Percentiles rank a stretch among this genome's conserved stretches.
Conservation (phyloP, 148 eudicot genomes). For the Dysphania ambrosioides region DNA sequence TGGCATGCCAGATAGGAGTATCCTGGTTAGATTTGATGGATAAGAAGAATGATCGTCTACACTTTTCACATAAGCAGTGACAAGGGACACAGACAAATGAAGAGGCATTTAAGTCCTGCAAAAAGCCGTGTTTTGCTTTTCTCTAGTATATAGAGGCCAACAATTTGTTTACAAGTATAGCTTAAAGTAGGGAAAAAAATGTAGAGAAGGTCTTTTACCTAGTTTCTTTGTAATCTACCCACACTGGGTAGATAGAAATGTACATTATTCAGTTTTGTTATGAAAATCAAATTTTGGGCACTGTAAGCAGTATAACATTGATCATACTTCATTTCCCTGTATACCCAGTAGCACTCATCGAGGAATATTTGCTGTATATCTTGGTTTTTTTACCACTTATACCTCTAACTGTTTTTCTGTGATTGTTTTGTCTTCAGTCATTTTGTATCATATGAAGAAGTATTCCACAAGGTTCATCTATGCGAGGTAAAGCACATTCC, state of each 20-base stretch:
- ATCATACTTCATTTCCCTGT: neutral
- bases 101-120: conserved; percentile 18
- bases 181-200: conserved; percentile 30
- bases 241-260: conserved; percentile 33
- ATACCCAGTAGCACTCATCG: neutral
- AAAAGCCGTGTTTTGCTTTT: conserved; percentile 15
- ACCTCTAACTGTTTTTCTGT: neutral
- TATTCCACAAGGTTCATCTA: neutral
- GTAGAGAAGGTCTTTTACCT: conserved; percentile 29
- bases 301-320: neutral
- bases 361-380: neutral
- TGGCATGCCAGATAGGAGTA: conserved; percentile 23
- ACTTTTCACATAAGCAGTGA: conserved; percentile 8
- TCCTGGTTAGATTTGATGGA: conserved; percentile 25
- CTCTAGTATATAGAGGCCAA: conserved; percentile 27
- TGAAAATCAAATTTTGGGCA: conserved; percentile 33
- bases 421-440: neutral
- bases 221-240: conserved; percentile 15
- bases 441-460: neutral
- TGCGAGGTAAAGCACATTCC: neutral
- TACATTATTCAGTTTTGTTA: conserved; percentile 58
- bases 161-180: conserved; percentile 39
- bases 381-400: neutral
- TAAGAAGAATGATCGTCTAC: conserved; percentile 1
- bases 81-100: conserved; percentile 19